Conservation (phyloP, 2,329 filamentous ascomycete species). For the Trichoderma harzianum region DNA sequence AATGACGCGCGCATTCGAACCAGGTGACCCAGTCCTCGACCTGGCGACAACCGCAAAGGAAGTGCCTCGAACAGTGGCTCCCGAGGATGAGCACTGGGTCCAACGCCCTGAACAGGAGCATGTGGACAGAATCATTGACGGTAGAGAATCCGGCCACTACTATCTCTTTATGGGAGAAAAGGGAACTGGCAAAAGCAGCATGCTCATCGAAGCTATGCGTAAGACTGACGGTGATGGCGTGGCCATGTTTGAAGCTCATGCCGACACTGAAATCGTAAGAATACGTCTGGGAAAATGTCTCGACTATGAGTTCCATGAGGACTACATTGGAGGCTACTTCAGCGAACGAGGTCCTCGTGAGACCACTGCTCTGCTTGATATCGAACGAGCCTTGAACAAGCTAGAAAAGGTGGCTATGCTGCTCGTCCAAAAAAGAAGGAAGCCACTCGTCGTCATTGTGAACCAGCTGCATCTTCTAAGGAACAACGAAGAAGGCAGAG, state of each 20-base stretch:
- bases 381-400: constrained; percentile 96
- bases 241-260: constrained; percentile 94
- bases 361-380: constrained; percentile 86
- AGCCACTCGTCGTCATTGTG: constrained; percentile 85
- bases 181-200: constrained; percentile 92
- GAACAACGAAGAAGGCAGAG: constrained; percentile 88
- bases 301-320: constrained; percentile 95
- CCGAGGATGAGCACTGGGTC: constrained; percentile 62
- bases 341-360: constrained; percentile 90
- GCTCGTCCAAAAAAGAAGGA: constrained; percentile 57
- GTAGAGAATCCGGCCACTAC: constrained; percentile 74
- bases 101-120: constrained; percentile 74
- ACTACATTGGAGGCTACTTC: constrained; percentile 95
- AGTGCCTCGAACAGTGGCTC: constrained; percentile 43
- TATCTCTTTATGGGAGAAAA: constrained; percentile 92
- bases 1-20: constrained; percentile 87
- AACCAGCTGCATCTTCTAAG: constrained; percentile 90
- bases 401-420: constrained; percentile 88
- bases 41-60: constrained; percentile 66
- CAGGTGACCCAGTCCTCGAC: constrained; percentile 85
- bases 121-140: constrained; percentile 80
- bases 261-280: constrained; percentile 91
- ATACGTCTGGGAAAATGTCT: constrained; percentile 88
- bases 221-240: constrained; percentile 86
- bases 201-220: constrained; percentile 92